Conservation (phyloP, 2,329 filamentous ascomycete species). For the Zymoseptoria ardabiliae region DNA sequence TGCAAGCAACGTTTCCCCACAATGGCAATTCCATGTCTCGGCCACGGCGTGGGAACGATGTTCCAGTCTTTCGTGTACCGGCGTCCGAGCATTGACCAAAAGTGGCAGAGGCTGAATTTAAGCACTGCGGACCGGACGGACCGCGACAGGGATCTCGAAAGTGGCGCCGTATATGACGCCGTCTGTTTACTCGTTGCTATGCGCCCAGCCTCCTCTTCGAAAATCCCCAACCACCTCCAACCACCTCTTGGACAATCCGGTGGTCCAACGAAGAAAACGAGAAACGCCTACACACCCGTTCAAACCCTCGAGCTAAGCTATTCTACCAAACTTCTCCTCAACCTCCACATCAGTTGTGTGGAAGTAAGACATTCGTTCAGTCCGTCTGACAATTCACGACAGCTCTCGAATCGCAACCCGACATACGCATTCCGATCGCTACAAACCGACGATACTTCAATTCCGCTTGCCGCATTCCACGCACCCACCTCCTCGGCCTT, state of each 20-base stretch:
- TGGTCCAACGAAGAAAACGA: neutral
- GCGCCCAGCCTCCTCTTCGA: neutral
- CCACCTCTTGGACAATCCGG: neutral
- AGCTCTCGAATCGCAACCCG: neutral
- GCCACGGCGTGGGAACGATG: neutral
- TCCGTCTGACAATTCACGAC: neutral
- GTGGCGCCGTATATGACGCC: too few relatives aligned
- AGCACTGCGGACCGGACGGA: neutral
- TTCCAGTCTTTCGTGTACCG: neutral
- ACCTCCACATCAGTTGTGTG: neutral
- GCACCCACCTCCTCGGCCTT: conserved; percentile 19
- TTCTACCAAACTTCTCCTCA: neutral
- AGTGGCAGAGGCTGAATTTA: neutral
- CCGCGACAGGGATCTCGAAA: neutral
- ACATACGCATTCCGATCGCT: neutral
- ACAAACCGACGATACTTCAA: neutral
- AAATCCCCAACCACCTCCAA: neutral
- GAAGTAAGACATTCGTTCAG: neutral
- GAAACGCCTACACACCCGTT: neutral
- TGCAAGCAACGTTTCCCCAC: neutral
- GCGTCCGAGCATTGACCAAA: neutral
- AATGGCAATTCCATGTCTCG: neutral
- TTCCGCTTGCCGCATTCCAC: conserved; percentile 12
- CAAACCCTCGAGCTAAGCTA: neutral
- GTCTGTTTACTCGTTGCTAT: neutral